Conservation (phyloP, 768 basidiomycete genomes). For the Dictyophora rubrovolvata region DNA sequence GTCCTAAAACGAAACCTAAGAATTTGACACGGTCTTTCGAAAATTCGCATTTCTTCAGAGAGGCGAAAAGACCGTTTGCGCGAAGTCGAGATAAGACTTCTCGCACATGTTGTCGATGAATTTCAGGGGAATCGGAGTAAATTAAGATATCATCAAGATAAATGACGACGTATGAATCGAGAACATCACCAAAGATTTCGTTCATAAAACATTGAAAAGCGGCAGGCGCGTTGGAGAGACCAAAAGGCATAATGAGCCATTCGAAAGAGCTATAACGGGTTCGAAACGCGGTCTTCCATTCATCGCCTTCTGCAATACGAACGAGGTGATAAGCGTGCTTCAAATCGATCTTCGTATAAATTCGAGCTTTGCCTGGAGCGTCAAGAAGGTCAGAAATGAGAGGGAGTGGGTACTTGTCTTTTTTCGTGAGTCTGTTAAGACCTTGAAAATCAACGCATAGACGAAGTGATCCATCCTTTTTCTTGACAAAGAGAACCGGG, state of each 20-base stretch:
- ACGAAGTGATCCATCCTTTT: slow-evolving; percentile 24
- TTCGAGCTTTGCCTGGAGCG: slow-evolving; percentile 2
- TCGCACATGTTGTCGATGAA: slow-evolving; percentile 12
- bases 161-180: slow-evolving; percentile 30
- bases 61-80: slow-evolving; percentile 25
- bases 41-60: slow-evolving; percentile 32
- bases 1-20: slow-evolving; percentile 16
- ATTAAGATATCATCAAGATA: slow-evolving; percentile 38
- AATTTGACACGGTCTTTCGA: slow-evolving; percentile 27
- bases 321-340: slow-evolving; percentile 32
- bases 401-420: slow-evolving; percentile 25
- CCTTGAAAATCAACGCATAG: slow-evolving; percentile 22
- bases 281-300: slow-evolving; percentile 33
- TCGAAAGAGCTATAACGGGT: slow-evolving; percentile 32
- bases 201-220: slow-evolving; percentile 34
- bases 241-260: slow-evolving; percentile 31
- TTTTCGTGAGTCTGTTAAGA: slow-evolving; percentile 27
- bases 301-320: slow-evolving; percentile 28
- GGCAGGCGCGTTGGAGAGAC: slow-evolving; percentile 30
- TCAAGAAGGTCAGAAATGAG: slow-evolving; percentile 18
- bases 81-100: slow-evolving; percentile 21
- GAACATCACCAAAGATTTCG: slow-evolving; percentile 15
- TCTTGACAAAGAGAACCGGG: slow-evolving; percentile 21
- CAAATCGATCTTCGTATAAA: slow-evolving; percentile 26
- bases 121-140: slow-evolving; percentile 20